These are phyloP conservation scores for Emmonsia crescens DNA, from an alignment of 2,329 filamentous ascomycete genomes.

Conservation along the genomic window DNA sequence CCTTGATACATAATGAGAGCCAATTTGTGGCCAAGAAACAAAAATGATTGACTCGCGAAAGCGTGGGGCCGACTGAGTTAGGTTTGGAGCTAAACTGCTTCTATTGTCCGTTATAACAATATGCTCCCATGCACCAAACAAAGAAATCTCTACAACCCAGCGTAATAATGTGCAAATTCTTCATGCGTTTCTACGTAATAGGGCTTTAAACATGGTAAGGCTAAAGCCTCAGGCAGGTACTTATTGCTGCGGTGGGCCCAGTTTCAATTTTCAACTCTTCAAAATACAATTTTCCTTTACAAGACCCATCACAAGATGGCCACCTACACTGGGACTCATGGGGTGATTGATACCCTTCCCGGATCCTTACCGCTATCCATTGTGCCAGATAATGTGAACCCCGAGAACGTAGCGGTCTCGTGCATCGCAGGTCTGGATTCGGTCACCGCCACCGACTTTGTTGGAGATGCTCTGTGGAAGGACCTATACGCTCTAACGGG, in stretches of 20 bases:
- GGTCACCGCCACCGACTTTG: conserved; percentile 9
- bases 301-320: neutral
- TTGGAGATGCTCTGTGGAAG: conserved; percentile 17
- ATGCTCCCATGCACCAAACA: neutral
- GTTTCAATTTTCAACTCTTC: neutral
- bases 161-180: neutral
- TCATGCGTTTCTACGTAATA: neutral
- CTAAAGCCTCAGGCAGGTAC: neutral
- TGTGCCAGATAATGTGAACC: conserved; percentile 12
- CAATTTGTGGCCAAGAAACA: neutral
- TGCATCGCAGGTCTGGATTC: conserved; percentile 5
- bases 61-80: neutral
- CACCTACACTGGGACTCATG: neutral
- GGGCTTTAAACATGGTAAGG: neutral
- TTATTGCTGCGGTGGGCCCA: neutral
- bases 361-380: conserved; percentile 13
- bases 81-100: neutral
- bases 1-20: neutral
- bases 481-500: conserved; percentile 20
- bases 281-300: neutral
- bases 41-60: neutral
- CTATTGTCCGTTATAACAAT: neutral
- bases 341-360: conserved; percentile 13
- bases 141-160: neutral
- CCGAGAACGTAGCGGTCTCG: conserved; percentile 4